These are phyloP conservation scores for Vicia sativa DNA, from an alignment of 306 rosid genomes.

Conservation along the genomic window DNA sequence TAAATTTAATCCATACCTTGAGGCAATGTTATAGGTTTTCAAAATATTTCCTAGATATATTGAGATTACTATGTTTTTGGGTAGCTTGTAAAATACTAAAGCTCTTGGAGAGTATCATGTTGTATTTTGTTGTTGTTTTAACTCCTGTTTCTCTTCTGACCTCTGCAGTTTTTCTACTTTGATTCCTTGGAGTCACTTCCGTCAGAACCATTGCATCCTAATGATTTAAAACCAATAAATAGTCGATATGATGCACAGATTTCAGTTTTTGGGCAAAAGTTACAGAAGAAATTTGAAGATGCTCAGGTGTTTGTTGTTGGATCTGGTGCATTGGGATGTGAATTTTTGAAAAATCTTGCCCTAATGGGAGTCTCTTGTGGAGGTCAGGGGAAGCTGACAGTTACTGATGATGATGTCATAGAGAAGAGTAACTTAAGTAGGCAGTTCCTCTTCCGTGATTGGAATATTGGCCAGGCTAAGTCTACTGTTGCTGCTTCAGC, in stretches of 20 bases:
- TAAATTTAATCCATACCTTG: not conserved
- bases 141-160: conserved; percentile 39
- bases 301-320: conserved; percentile 86
- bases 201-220: conserved; percentile 70
- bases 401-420: conserved; percentile 97
- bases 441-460: conserved; percentile 98
- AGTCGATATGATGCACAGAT: conserved; percentile 97
- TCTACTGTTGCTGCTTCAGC: conserved; percentile 93
- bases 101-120: not conserved
- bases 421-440: conserved; percentile 97
- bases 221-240: conserved; percentile 75
- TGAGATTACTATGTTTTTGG: conserved; percentile 18
- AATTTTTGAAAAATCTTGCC: conserved; percentile 84
- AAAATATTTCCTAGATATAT: conserved; percentile 3
- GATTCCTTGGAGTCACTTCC: conserved; percentile 98
- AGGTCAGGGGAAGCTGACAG: conserved; percentile 68
- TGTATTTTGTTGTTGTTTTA: conserved; percentile 35
- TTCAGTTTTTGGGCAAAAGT: conserved; percentile 89
- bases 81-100: conserved; percentile 5
- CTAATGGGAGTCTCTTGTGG: conserved; percentile 98
- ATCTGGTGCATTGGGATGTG: conserved; percentile 97
- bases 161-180: conserved; percentile 85
- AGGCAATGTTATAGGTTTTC: not conserved
- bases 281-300: conserved; percentile 90
- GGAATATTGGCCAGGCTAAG: conserved; percentile 98